Evolutionary conservation across 495 filamentous ascomycete species (phyloP).

Genomic region (Penicillium coprophilum): DNA sequence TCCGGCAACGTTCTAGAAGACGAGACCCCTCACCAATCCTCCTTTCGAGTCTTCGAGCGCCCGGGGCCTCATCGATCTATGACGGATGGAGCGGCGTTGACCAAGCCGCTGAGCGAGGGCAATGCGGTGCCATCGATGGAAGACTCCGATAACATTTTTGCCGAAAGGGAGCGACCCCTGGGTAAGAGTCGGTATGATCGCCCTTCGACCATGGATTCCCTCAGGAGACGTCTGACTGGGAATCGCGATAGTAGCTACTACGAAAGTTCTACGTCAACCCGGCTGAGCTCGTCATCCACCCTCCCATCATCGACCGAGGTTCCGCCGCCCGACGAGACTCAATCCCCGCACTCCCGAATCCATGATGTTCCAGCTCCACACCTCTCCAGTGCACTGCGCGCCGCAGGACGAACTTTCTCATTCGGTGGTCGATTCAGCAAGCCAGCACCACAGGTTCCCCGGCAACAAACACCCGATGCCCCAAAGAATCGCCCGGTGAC

Average conservation of each 20-base stretch:
- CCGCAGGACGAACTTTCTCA: conserved; percentile 72
- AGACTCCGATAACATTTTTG: conserved; percentile 52
- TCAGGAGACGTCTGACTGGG: conserved; percentile 35
- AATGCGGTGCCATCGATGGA: conserved; percentile 47
- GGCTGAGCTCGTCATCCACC: conserved; percentile 71
- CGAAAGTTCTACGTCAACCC: conserved; percentile 61
- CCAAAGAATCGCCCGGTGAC: conserved; percentile 50
- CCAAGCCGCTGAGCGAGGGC: conserved; percentile 39
- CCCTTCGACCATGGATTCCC: conserved; percentile 21
- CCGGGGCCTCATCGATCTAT: conserved; percentile 48
- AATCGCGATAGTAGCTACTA: conserved; percentile 61
- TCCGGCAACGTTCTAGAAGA: conserved; percentile 64
- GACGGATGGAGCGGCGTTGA: conserved; percentile 48
- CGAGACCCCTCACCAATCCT: conserved; percentile 47
- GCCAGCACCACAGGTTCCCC: conserved; percentile 39
- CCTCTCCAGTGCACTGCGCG: conserved; percentile 53
- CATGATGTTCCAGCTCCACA: conserved; percentile 58
- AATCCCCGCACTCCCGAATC: conserved; percentile 50
- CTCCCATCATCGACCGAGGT: conserved; percentile 69
- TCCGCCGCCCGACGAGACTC: conserved; percentile 54
- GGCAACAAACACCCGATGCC: conserved; percentile 43
- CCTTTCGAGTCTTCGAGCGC: conserved; percentile 63
- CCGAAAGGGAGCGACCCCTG: conserved; percentile 35
- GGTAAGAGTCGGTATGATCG: conserved; percentile 44
- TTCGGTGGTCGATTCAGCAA: conserved; percentile 55